phyloP scores from a whole-genome alignment of 2,329 filamentous ascomycete genomes.

The Hypoxylon sp. region DNA sequence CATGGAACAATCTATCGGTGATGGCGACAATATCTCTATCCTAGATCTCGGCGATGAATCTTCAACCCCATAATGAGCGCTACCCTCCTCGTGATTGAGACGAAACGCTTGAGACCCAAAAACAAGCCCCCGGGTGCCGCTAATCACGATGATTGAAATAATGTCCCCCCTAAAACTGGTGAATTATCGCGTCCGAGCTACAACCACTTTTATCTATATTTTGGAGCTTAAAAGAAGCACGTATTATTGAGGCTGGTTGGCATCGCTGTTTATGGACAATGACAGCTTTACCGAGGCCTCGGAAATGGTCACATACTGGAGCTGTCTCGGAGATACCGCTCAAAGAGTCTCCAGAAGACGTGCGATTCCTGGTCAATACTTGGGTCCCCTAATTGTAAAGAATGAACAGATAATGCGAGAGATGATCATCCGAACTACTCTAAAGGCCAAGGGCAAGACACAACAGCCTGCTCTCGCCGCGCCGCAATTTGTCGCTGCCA shows the following conservation, averaged over 20 bases:
- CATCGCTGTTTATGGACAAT: conserved; percentile 33
- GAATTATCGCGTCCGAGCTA: conserved; percentile 23
- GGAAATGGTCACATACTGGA: conserved; percentile 24
- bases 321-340: conserved; percentile 35
- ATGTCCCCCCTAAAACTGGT: conserved; percentile 2
- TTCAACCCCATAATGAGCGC: conserved; percentile 23
- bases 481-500: conserved; percentile 27
- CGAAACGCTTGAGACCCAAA: conserved; percentile 23
- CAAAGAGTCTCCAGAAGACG: conserved; percentile 4
- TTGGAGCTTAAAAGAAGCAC: conserved; percentile 33
- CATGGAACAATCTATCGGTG: conserved; percentile 20
- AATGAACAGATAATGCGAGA: conserved; percentile 8
- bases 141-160: conserved; percentile 29
- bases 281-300: conserved; percentile 29
- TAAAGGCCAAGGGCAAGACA: conserved; percentile 9
- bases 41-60: conserved; percentile 24
- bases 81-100: conserved; percentile 19
- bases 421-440: conserved; percentile 8
- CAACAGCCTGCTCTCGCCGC: conserved; percentile 16
- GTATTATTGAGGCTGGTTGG: conserved; percentile 22
- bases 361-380: conserved; percentile 12
- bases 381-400: conserved; percentile 15
- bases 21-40: conserved; percentile 18
- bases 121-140: conserved; percentile 22
- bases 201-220: conserved; percentile 9